Evolutionary conservation across 1,284 basidiomycete species (phyloP).

Genomic region (Agaricales sp.): DNA sequence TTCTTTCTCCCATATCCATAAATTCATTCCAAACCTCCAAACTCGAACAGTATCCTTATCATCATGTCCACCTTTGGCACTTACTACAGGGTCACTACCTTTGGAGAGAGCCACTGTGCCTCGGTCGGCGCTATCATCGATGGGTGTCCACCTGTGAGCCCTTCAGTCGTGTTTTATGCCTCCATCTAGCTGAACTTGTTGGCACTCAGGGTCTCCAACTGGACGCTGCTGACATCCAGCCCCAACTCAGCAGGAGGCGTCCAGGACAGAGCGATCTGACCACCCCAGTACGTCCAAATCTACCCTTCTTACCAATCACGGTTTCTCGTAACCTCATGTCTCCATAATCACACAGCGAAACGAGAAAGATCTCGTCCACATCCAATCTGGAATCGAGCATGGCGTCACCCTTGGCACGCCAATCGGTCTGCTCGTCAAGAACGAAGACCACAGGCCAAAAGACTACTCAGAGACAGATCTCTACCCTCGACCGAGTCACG

Average conservation of each 20-base stretch:
- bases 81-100: conserved; percentile 92
- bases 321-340: too few relatives aligned
- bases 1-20: conserved; percentile 3
- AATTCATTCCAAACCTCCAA: not conserved
- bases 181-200: conserved; percentile 7
- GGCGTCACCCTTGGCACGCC: conserved; percentile 96
- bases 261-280: conserved; percentile 97
- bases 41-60: conserved; percentile 5
- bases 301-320: conserved; percentile 2
- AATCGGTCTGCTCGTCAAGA: conserved; percentile 90
- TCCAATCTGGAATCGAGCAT: conserved; percentile 92
- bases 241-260: conserved; percentile 83
- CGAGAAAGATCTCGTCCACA: conserved; percentile 91
- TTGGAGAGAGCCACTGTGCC: conserved; percentile 95
- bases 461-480: conserved; percentile 98
- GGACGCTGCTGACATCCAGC: conserved; percentile 79
- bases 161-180: conserved; percentile 4
- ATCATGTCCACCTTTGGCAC: conserved; percentile 89
- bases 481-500: conserved; percentile 95
- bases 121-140: conserved; percentile 98
- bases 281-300: conserved; percentile 66
- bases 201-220: conserved; percentile 80
- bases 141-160: conserved; percentile 84
- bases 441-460: conserved; percentile 97
- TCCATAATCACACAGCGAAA: conserved; percentile 74